phyloP scores from a whole-genome alignment of 768 basidiomycete genomes.

The Amanita thiersii region DNA sequence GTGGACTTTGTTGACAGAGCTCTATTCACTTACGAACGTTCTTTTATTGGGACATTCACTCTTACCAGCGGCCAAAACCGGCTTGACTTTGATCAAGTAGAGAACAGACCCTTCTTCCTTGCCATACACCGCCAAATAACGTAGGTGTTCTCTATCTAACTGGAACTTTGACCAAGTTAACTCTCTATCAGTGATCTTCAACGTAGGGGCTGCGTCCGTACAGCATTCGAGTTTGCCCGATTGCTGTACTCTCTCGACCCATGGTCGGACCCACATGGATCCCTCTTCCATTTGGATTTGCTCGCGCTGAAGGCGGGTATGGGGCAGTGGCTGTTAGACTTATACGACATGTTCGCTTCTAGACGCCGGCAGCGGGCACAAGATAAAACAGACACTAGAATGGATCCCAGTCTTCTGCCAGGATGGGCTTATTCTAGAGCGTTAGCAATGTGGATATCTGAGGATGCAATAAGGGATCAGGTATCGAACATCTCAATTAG shows the following conservation, averaged over 20 bases:
- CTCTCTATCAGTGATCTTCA: conserved; percentile 74
- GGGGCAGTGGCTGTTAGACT: conserved; percentile 70
- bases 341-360: conserved; percentile 43
- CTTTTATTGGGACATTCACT: conserved; percentile 81
- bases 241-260: conserved; percentile 83
- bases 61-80: conserved; percentile 76
- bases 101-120: conserved; percentile 90
- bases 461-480: conserved; percentile 35
- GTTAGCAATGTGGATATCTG: conserved; percentile 49
- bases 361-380: conserved; percentile 13
- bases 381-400: conserved; percentile 15
- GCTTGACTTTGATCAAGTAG: conserved; percentile 84
- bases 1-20: conserved; percentile 90
- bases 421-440: conserved; percentile 73
- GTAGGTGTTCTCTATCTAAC: conserved; percentile 32
- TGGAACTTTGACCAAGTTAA: background rate
- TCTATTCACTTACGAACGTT: conserved; percentile 86
- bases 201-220: conserved; percentile 82
- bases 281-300: conserved; percentile 76
- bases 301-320: conserved; percentile 78
- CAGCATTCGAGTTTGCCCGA: conserved; percentile 88
- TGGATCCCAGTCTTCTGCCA: conserved; percentile 59
- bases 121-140: conserved; percentile 78
- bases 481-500: conserved; percentile 13
- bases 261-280: conserved; percentile 82